Base-by-base conservation (phyloP, 768 basidiomycete species). In the Kwoniella sp. region DNA sequence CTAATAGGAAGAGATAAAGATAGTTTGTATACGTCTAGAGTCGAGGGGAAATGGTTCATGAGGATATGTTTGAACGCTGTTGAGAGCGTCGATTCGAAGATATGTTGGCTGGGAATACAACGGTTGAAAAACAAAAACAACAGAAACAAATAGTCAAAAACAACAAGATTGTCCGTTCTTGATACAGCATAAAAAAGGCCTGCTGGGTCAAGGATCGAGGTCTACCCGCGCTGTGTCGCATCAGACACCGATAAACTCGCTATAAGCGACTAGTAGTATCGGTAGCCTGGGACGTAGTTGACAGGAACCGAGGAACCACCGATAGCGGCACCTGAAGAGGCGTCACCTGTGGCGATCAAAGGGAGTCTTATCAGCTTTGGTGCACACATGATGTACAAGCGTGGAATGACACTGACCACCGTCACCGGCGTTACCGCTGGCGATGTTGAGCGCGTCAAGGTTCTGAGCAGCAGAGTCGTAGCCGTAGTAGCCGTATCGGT, bases 351-450 rank as follows among this genome's bases (percentile, higher is more conserved):
- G n/a, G 12, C n/a, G 21, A 48, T n/a, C 6, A 48, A 21, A n/a
- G n/a, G n/a, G n/a, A 17, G 33, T 33, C 33, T 6, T 13, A 33
- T 33, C 33, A 33, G 33, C 33, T 33, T 33, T 33, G 6, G 13
- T 6, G 33, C 33, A 19, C 3, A 44, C 10, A 3, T 3, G 10
- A 9, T 44, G 8, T 19, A 44, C 33, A 60, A 51, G 7, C 4
- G 2, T 7, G 29, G n/a, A 15, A 49, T 36, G n/a, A 33, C 13
- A 63, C 69, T 58, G n/a, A 69, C 72, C 72, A 22, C 72, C 72
- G 54, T 68, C 60, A 55, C 72, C 72, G 6, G 70, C 72, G 44
- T 74, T 74, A 47, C 59, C 64, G 44, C 49, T 49, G 27, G 60
- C 70, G 33, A 69, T 60, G 48, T 69, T 65, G 10, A 65, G 54